Evolutionary conservation across 768 basidiomycete species (phyloP).

Genomic region (Roridomyces roridus): DNA sequence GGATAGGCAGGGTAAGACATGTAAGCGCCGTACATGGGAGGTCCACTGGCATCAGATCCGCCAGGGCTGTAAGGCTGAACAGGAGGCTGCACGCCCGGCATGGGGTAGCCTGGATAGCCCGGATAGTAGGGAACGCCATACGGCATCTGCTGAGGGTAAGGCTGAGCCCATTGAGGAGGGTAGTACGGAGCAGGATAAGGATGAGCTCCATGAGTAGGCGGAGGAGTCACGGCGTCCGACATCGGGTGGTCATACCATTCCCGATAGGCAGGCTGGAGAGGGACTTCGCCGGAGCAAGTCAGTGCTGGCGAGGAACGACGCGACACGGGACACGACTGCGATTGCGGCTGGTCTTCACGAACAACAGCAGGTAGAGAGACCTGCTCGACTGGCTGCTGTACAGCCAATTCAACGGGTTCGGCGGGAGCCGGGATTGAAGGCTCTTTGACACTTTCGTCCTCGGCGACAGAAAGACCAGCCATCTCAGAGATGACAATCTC

Average conservation of each 20-base stretch:
- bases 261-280: constrained; percentile 41
- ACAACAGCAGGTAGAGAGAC: background rate
- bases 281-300: constrained; percentile 17
- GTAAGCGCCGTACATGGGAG: constrained; percentile 50
- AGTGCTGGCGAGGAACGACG: constrained; percentile 27
- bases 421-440: too few species aligned
- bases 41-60: constrained; percentile 45
- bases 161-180: constrained; percentile 57
- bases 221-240: constrained; percentile 42
- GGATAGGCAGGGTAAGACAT: constrained; percentile 54
- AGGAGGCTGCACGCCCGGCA: constrained; percentile 35
- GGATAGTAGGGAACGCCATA: constrained; percentile 60
- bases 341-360: constrained; percentile 21
- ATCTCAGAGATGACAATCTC: constrained; percentile 6
- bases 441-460: background rate
- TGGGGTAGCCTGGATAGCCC: constrained; percentile 50
- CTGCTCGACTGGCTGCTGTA: background rate
- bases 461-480: background rate
- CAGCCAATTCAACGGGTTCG: constrained; percentile 2
- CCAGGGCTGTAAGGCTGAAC: constrained; percentile 39
- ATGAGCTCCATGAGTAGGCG: constrained; percentile 30
- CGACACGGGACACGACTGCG: constrained; percentile 23
- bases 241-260: constrained; percentile 53
- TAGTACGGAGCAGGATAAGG: constrained; percentile 53
- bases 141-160: constrained; percentile 55